Conservation (phyloP, 495 filamentous ascomycete species). For the Corynascus novoguineensis region DNA sequence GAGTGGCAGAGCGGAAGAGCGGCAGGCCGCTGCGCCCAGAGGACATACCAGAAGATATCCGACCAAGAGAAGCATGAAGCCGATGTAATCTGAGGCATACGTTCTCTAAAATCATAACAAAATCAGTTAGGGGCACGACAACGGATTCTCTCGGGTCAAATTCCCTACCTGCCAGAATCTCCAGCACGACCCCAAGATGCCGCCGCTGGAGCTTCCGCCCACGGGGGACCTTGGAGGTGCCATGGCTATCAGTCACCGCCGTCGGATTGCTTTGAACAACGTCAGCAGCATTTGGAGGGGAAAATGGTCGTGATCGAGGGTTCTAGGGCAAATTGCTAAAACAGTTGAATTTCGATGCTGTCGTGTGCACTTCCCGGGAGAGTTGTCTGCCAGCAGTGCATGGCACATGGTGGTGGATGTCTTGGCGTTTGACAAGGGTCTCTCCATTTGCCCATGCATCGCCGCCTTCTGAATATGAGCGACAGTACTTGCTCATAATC, state of each 20-base stretch:
- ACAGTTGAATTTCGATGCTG: neutral
- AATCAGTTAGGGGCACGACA: neutral
- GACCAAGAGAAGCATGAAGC: constrained; percentile 60
- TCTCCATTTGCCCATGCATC: too few species aligned
- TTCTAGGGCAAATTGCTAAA: neutral
- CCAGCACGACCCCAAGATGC: constrained; percentile 35
- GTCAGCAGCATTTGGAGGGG: constrained; percentile 22
- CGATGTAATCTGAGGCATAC: constrained; percentile 83
- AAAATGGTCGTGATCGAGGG: neutral
- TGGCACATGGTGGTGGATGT: too few species aligned
- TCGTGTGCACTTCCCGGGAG: neutral
- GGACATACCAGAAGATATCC: constrained; percentile 60
- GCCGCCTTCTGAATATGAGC: too few species aligned
- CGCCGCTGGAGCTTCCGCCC: constrained; percentile 7
- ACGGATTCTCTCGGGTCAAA: neutral
- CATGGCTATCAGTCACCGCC: constrained; percentile 42
- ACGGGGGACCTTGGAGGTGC: constrained; percentile 28
- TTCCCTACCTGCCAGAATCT: constrained; percentile 49
- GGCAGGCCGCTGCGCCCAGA: neutral
- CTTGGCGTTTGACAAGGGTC: neutral
- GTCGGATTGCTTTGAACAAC: constrained; percentile 35
- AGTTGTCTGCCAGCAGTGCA: neutral
- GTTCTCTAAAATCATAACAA: constrained; percentile 50
- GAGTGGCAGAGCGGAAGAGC: neutral
- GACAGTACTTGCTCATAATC: too few species aligned